Conservation (phyloP, 1,284 basidiomycete species). For the Polyporus tsugae region DNA sequence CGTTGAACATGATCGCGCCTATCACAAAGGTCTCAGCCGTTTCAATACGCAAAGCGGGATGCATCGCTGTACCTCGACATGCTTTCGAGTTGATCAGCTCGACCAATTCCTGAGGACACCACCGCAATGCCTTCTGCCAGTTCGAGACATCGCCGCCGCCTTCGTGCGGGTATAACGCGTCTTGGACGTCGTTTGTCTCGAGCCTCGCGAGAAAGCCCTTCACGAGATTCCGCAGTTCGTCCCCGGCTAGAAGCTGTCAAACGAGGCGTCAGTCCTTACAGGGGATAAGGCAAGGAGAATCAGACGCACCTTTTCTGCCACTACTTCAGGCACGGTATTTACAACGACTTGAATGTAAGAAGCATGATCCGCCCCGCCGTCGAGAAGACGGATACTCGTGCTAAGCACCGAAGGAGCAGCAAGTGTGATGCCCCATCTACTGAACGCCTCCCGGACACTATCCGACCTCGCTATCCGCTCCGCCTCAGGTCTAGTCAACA, state of each 20-base stretch:
- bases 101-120: slow-evolving; percentile 81
- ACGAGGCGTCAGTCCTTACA: slow-evolving; percentile 11
- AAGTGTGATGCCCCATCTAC: slow-evolving; percentile 80
- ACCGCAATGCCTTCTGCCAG: slow-evolving; percentile 79
- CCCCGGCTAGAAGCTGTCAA: slow-evolving; percentile 64
- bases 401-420: slow-evolving; percentile 17
- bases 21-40: slow-evolving; percentile 15
- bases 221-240: slow-evolving; percentile 73
- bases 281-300: background rate
- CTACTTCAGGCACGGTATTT: slow-evolving; percentile 65
- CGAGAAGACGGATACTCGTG: background rate
- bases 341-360: slow-evolving; percentile 69
- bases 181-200: slow-evolving; percentile 42
- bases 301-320: slow-evolving; percentile 69
- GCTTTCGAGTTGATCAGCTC: slow-evolving; percentile 93
- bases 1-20: slow-evolving; percentile 99
- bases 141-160: slow-evolving; percentile 10
- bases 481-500: slow-evolving; percentile 72
- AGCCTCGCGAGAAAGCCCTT: slow-evolving; percentile 67
- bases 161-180: slow-evolving; percentile 1
- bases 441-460: slow-evolving; percentile 58
- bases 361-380: slow-evolving; percentile 36
- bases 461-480: slow-evolving; percentile 51
- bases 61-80: slow-evolving; percentile 73
- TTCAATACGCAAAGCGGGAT: background rate